Conservation (phyloP, 2,329 filamentous ascomycete species). For the Diplocarpon rosae region DNA sequence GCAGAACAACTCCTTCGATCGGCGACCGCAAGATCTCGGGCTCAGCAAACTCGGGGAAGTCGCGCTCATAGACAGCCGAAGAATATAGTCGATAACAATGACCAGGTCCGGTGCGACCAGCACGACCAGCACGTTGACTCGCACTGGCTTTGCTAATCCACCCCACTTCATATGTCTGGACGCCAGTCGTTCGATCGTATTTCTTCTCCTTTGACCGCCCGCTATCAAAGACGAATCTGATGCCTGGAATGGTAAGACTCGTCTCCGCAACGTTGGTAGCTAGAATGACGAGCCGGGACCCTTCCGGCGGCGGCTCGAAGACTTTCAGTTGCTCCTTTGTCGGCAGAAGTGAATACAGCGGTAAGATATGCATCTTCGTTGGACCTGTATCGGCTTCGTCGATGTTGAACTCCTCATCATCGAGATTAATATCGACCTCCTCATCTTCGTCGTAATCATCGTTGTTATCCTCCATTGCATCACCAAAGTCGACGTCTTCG, state of each 20-base stretch:
- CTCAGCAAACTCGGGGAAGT: constrained; percentile 75
- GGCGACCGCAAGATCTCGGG: constrained; percentile 87
- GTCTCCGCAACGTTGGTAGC: constrained; percentile 97
- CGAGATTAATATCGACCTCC: constrained; percentile 47
- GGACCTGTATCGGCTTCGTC: constrained; percentile 54
- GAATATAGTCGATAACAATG: constrained; percentile 95
- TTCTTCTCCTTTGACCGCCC: constrained; percentile 86
- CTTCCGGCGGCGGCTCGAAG: constrained; percentile 75
- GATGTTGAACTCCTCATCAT: constrained; percentile 42
- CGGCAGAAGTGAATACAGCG: constrained; percentile 84
- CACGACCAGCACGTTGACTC: constrained; percentile 82
- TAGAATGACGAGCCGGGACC: constrained; percentile 73
- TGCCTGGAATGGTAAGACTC: constrained; percentile 89
- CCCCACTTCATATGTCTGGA: constrained; percentile 88
- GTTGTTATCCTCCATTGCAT: constrained; percentile 43
- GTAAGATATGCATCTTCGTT: constrained; percentile 75
- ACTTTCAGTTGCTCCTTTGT: constrained; percentile 85
- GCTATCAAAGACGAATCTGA: constrained; percentile 91
- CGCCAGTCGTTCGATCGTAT: constrained; percentile 78
- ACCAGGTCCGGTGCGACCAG: constrained; percentile 86
- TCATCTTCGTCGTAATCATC: constrained; percentile 45
- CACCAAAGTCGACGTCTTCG: constrained; percentile 78
- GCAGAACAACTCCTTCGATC: constrained; percentile 83
- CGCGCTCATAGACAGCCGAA: constrained; percentile 83
- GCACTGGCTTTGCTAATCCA: constrained; percentile 98